Evolutionary conservation across 768 basidiomycete genomes (phyloP).

Genomic region (Kwoniella bestiolae): DNA sequence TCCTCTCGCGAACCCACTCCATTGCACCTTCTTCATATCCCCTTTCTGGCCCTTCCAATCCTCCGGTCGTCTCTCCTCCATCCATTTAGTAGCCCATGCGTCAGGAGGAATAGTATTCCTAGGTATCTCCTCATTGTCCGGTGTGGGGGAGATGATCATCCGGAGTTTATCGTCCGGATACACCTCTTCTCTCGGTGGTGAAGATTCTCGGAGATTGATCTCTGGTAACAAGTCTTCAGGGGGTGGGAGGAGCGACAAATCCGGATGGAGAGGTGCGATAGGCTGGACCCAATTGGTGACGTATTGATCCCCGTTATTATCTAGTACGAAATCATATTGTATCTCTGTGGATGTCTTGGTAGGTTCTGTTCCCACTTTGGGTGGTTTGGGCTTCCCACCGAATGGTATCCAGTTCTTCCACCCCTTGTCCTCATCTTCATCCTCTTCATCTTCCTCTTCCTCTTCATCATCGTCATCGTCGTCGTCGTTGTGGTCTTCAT

Average conservation of each 20-base stretch:
- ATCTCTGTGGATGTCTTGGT: not conserved
- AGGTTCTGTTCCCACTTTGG: not conserved
- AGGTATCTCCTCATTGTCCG: not conserved
- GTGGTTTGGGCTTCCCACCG: constrained; percentile 6
- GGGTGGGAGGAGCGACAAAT: constrained; percentile 28
- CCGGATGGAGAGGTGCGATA: constrained; percentile 40
- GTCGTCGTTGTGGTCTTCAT: constrained; percentile 6
- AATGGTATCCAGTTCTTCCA: constrained; percentile 21
- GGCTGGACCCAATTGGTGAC: constrained; percentile 12
- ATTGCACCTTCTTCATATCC: constrained; percentile 38
- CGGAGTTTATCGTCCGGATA: constrained; percentile 34
- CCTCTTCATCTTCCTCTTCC: not conserved
- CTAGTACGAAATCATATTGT: constrained; percentile 18
- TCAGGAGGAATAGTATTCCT: constrained; percentile 15
- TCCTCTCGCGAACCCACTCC: constrained; percentile 39
- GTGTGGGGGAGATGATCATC: constrained; percentile 33
- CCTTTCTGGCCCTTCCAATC: constrained; percentile 34
- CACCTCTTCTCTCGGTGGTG: constrained; percentile 2
- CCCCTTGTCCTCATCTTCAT: not conserved
- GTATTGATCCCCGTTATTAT: constrained; percentile 27
- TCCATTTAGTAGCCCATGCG: constrained; percentile 31
- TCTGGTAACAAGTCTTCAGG: constrained; percentile 35
- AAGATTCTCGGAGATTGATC: constrained; percentile 20
- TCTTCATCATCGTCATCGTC: constrained; percentile 15
- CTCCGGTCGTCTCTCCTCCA: constrained; percentile 7